Conservation (phyloP, 163 green algal species). For the Smithsoniella earleae region DNA sequence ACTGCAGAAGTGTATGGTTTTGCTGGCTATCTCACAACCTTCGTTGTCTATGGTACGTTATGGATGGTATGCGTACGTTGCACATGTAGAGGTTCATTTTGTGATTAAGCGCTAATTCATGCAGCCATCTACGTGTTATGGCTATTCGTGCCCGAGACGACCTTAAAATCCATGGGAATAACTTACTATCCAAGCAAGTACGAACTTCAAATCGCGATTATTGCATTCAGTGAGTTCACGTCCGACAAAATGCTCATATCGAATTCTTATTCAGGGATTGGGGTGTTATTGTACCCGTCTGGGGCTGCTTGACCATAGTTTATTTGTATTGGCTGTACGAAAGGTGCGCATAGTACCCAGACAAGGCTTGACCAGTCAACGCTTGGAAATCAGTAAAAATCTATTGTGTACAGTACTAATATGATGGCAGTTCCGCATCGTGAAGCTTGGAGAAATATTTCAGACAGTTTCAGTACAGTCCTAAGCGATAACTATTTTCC, state of each 20-base stretch:
- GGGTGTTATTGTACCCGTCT: conserved; percentile 46
- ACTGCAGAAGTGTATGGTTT: conserved; percentile 60
- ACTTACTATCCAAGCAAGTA: conserved; percentile 52
- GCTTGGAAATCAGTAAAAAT: no score
- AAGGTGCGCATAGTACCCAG: conserved; percentile 31
- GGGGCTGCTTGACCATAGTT: conserved; percentile 43
- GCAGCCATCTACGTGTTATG: conserved; percentile 49
- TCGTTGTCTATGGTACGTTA: conserved; percentile 43
- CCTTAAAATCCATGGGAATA: conserved; percentile 40
- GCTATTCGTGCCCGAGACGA: conserved; percentile 40
- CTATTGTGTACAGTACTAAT: background rate
- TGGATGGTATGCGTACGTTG: no score
- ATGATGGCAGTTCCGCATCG: conserved; percentile 18
- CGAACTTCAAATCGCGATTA: no score
- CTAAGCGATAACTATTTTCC: background rate
- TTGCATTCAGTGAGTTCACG: no score
- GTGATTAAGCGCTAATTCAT: no score
- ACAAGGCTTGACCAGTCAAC: no score
- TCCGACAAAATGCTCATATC: no score
- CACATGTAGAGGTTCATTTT: no score
- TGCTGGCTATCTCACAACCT: conserved; percentile 49
- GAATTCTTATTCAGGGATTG: conserved; percentile 42
- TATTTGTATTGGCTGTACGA: conserved; percentile 41
- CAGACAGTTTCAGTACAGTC: background rate
- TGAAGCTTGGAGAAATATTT: background rate